phyloP scores from a whole-genome alignment of 768 basidiomycete genomes.

The Rhodotorula kratochvilovae region DNA sequence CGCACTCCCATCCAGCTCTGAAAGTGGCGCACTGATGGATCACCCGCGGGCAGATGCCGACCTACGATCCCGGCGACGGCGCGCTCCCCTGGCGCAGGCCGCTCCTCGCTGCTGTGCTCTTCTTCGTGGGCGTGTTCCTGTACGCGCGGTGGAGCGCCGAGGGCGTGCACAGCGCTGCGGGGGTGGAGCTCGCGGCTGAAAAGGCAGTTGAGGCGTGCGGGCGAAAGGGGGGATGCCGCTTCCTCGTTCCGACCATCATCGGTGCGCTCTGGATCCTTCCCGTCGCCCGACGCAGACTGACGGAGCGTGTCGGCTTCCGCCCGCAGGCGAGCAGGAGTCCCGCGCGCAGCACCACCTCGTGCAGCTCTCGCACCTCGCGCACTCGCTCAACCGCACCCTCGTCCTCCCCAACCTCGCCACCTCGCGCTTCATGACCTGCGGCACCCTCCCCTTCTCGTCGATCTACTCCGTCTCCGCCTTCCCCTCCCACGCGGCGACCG shows the following conservation, averaged over 20 bases:
- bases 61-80: too few relatives aligned
- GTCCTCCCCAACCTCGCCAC: conserved; percentile 8
- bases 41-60: too few relatives aligned
- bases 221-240: neutral
- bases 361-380: conserved; percentile 18
- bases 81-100: too few relatives aligned
- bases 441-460: conserved; percentile 1
- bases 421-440: conserved; percentile 13
- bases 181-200: too few relatives aligned
- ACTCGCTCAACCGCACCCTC: conserved; percentile 30
- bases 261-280: neutral
- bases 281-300: too few relatives aligned
- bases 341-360: conserved; percentile 20
- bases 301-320: too few relatives aligned
- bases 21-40: neutral
- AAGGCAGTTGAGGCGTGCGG: neutral
- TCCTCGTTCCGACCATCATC: neutral
- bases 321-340: conserved; percentile 16
- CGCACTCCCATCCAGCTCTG: neutral
- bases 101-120: too few relatives aligned
- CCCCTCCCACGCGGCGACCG: too few relatives aligned
- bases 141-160: too few relatives aligned
- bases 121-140: too few relatives aligned
- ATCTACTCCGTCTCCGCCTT: conserved; percentile 8
- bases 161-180: too few relatives aligned